Evolutionary conservation across 2,329 filamentous ascomycete species (phyloP).

Genomic region (Albophoma yamanashiensis): DNA sequence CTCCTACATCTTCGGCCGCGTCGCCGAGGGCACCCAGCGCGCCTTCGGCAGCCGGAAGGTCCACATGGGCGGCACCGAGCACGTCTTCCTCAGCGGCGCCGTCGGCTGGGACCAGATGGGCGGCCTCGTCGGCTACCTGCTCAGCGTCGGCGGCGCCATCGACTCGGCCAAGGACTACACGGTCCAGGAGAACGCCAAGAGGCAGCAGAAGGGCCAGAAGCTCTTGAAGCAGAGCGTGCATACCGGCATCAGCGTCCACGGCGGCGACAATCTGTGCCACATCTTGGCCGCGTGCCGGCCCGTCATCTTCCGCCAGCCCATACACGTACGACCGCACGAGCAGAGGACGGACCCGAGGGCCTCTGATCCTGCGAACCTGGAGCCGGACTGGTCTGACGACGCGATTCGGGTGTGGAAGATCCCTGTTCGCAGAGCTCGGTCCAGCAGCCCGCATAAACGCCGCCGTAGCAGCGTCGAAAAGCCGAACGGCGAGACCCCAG

Average conservation of each 20-base stretch:
- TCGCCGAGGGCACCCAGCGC: constrained; percentile 78
- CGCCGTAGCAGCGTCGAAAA: constrained; percentile 11
- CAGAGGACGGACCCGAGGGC: constrained; percentile 35
- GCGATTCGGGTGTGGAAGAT: constrained; percentile 81
- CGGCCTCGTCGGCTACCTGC: constrained; percentile 73
- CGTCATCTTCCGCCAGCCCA: constrained; percentile 77
- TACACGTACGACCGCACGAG: constrained; percentile 65
- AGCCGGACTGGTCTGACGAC: constrained; percentile 65
- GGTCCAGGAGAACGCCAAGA: constrained; percentile 27
- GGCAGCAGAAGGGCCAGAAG: constrained; percentile 26
- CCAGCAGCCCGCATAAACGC: constrained; percentile 25
- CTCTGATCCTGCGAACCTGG: constrained; percentile 12
- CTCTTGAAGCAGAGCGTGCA: constrained; percentile 11
- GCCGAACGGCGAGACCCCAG: neutral
- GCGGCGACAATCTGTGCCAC: constrained; percentile 70
- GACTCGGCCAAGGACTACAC: constrained; percentile 33
- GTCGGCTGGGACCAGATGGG: constrained; percentile 68
- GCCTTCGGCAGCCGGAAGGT: constrained; percentile 58
- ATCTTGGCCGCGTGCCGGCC: constrained; percentile 70
- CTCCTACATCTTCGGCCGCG: constrained; percentile 75
- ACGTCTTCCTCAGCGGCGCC: constrained; percentile 75
- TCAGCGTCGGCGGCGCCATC: constrained; percentile 67
- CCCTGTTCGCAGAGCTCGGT: constrained; percentile 28
- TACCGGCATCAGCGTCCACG: constrained; percentile 56
- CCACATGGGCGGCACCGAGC: constrained; percentile 52